These are phyloP conservation scores for Myxozyma vanderwaltii DNA, from an alignment of 805 yeast genomes.

Conservation along the genomic window DNA sequence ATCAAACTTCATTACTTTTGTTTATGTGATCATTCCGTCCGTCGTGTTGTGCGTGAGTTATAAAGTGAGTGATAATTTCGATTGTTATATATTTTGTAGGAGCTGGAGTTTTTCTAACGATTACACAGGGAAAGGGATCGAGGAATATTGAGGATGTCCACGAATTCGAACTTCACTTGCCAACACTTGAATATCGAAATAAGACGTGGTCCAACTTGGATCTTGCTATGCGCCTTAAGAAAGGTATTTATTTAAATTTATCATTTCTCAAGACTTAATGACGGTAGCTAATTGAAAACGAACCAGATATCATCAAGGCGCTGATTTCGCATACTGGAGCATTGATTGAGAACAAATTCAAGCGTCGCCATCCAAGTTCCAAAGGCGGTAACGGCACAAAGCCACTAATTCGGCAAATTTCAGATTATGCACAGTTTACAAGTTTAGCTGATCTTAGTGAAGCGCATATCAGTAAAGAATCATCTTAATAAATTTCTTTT, in stretches of 20 bases:
- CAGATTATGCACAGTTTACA: slow-evolving; percentile 43
- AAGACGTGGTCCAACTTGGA: slow-evolving; percentile 76
- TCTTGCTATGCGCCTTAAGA: slow-evolving; percentile 61
- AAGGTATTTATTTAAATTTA: slow-evolving; percentile 43
- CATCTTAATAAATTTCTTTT: too few relatives aligned
- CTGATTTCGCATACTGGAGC: slow-evolving; percentile 62
- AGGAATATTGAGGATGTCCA: slow-evolving; percentile 75
- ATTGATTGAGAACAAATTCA: slow-evolving; percentile 74
- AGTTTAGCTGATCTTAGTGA: slow-evolving; percentile 31
- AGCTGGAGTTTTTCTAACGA: neutral
- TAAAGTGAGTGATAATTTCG: slow-evolving; percentile 47
- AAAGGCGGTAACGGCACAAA: neutral
- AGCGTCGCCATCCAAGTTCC: slow-evolving; percentile 34
- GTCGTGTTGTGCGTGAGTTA: slow-evolving; percentile 68
- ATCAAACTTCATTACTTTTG: slow-evolving; percentile 68
- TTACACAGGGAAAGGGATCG: slow-evolving; percentile 59
- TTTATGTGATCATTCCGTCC: slow-evolving; percentile 55
- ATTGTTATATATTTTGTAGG: too few relatives aligned
- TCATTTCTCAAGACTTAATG: neutral
- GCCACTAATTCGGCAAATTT: slow-evolving; percentile 40
- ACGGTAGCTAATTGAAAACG: neutral
- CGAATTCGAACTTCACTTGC: slow-evolving; percentile 66
- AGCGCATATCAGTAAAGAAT: neutral
- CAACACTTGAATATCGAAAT: slow-evolving; percentile 58
- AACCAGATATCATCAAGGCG: slow-evolving; percentile 42